Evolutionary conservation across 208 protist species (phyloP).

Genomic region (Leishmania gerbilli): DNA sequence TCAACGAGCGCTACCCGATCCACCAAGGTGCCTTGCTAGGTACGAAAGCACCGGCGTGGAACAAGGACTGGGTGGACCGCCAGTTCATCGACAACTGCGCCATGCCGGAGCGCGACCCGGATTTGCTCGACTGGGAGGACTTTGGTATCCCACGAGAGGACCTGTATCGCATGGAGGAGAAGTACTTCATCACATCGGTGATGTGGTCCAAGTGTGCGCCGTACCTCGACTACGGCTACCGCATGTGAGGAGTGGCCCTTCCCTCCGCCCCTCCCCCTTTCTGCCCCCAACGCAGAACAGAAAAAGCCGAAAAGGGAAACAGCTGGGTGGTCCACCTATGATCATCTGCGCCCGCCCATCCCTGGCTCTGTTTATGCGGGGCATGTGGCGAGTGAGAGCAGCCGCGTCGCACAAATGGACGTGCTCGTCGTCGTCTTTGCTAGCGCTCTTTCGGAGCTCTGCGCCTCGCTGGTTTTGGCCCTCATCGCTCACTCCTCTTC

Average conservation of each 20-base stretch:
- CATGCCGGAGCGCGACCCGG: slow-evolving; percentile 86
- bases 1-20: slow-evolving; percentile 81
- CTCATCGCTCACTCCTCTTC: too few species aligned
- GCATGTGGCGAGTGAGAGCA: background rate
- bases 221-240: slow-evolving; percentile 69
- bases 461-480: background rate
- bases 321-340: background rate
- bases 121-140: slow-evolving; percentile 92
- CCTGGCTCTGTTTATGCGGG: background rate
- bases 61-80: slow-evolving; percentile 87
- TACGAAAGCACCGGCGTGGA: slow-evolving; percentile 77
- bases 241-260: slow-evolving; percentile 49
- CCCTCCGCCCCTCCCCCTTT: background rate
- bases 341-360: background rate
- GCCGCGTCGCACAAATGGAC: background rate
- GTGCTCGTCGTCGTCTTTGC: background rate
- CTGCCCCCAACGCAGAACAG: background rate
- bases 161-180: slow-evolving; percentile 91
- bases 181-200: slow-evolving; percentile 88
- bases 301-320: background rate
- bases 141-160: slow-evolving; percentile 91
- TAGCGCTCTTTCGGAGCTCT: background rate
- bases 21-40: slow-evolving; percentile 78
- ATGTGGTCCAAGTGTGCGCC: slow-evolving; percentile 82
- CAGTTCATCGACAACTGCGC: slow-evolving; percentile 92